phyloP scores from a whole-genome alignment of 192 early-diverging fungal species.

The Martensiomyces pterosporus region DNA sequence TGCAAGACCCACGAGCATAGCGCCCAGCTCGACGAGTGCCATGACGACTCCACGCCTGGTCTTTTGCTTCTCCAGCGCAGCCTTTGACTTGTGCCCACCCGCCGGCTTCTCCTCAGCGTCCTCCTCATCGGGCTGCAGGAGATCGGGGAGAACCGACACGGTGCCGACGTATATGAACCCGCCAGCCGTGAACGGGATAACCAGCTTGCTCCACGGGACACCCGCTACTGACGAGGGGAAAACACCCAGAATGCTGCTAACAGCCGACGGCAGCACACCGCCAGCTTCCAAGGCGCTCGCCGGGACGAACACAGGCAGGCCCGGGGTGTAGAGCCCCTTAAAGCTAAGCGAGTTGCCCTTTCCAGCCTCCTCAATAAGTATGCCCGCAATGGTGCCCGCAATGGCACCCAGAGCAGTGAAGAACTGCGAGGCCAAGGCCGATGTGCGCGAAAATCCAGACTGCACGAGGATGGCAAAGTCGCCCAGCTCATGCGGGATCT shows the following conservation, averaged over 20 bases:
- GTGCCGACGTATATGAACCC: constrained; percentile 86
- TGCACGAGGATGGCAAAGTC: constrained; percentile 86
- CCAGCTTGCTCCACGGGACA: constrained; percentile 66
- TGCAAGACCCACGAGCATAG: constrained; percentile 69
- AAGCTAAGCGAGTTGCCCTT: constrained; percentile 36
- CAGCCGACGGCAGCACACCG: constrained; percentile 13
- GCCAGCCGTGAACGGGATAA: constrained; percentile 85
- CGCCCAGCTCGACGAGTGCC: constrained; percentile 57
- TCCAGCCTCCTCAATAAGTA: constrained; percentile 68
- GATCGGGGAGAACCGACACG: constrained; percentile 78
- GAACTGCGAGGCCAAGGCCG: constrained; percentile 75
- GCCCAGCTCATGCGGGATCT: constrained; percentile 85
- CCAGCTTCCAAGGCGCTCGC: neutral
- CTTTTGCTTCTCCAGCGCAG: constrained; percentile 8
- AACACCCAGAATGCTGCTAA: constrained; percentile 22
- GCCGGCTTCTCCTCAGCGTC: constrained; percentile 47
- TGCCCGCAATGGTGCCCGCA: constrained; percentile 71
- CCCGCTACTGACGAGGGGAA: constrained; percentile 51
- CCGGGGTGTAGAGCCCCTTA: constrained; percentile 22
- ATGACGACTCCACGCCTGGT: constrained; percentile 26
- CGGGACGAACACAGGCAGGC: constrained; percentile 35
- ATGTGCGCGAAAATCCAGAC: constrained; percentile 69
- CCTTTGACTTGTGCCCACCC: constrained; percentile 14
- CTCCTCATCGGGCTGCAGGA: constrained; percentile 56
- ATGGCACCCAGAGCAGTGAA: constrained; percentile 78